phyloP scores from a whole-genome alignment of 805 yeast genomes.

The Candida alai region DNA sequence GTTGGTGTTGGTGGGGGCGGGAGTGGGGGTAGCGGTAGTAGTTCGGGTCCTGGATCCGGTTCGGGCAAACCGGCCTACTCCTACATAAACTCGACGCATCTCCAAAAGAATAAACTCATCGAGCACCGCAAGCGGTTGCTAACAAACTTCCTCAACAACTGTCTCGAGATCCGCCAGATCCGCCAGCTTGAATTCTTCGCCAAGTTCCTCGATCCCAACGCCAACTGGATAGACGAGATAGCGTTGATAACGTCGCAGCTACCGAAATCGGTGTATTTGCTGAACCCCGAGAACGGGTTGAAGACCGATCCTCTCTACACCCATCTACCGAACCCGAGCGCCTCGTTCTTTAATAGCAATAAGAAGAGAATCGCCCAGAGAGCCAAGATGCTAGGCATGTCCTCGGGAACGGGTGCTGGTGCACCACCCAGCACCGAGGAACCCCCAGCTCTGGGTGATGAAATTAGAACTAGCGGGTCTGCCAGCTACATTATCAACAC shows the following conservation, averaged over 20 bases:
- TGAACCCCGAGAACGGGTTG: slow-evolving; percentile 44
- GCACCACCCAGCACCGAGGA: slow-evolving; percentile 4
- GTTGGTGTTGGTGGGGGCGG: neutral
- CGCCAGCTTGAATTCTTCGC: slow-evolving; percentile 59
- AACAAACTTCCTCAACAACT: slow-evolving; percentile 72
- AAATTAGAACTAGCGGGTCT: neutral
- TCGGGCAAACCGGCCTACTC: slow-evolving; percentile 16
- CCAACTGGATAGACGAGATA: slow-evolving; percentile 73
- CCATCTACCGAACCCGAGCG: slow-evolving; percentile 33
- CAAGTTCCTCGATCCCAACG: slow-evolving; percentile 80
- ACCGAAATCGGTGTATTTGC: slow-evolving; percentile 37
- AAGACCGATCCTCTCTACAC: slow-evolving; percentile 32
- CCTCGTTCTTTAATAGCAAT: slow-evolving; percentile 30
- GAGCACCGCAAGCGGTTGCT: slow-evolving; percentile 68
- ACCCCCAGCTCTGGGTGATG: neutral
- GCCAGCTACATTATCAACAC: slow-evolving; percentile 19
- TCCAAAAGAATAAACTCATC: slow-evolving; percentile 33
- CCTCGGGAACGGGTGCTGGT: slow-evolving; percentile 4
- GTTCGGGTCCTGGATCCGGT: slow-evolving; percentile 5
- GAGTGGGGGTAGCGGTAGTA: slow-evolving; percentile 5
- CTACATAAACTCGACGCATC: slow-evolving; percentile 39
- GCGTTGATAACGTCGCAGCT: slow-evolving; percentile 32
- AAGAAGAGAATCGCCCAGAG: slow-evolving; percentile 23
- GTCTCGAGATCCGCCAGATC: slow-evolving; percentile 55
- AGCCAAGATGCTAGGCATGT: slow-evolving; percentile 9